These are phyloP conservation scores for Fusarium robinianum DNA, from an alignment of 2,329 filamentous ascomycete genomes.

Conservation along the genomic window DNA sequence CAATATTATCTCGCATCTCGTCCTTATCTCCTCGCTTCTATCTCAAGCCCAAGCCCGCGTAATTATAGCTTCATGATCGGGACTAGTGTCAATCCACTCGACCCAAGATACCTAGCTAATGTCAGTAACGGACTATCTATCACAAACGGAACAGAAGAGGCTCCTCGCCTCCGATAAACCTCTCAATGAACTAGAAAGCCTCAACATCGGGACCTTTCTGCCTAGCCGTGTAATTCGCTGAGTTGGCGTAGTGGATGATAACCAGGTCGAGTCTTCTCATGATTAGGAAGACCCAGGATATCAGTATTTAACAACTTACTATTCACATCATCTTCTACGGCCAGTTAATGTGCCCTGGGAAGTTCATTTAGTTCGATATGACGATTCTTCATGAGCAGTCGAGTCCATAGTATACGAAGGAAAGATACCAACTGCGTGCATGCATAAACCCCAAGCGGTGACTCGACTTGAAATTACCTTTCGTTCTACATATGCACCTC, in stretches of 20 bases:
- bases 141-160: slow-evolving; percentile 8
- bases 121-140: slow-evolving; percentile 1
- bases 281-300: slow-evolving; percentile 4
- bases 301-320: slow-evolving; percentile 4
- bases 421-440: no score
- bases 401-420: no score
- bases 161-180: slow-evolving; percentile 12
- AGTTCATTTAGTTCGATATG: no score
- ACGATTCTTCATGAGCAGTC: no score
- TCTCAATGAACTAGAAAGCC: slow-evolving; percentile 16
- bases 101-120: slow-evolving; percentile 9
- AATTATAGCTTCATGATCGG: slow-evolving; percentile 26
- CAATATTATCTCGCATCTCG: no score
- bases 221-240: slow-evolving; percentile 13
- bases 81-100: slow-evolving; percentile 28
- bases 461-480: no score
- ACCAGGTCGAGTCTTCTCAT: slow-evolving; percentile 11
- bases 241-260: slow-evolving; percentile 12
- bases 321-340: slow-evolving; percentile 14
- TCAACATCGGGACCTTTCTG: slow-evolving; percentile 21
- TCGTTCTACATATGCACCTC: no score
- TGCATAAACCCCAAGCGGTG: no score
- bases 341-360: slow-evolving; percentile 11
- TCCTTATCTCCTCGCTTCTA: no score
- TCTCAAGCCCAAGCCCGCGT: slow-evolving; percentile 10